Evolutionary conservation across 2,329 filamentous ascomycete genomes (phyloP), one percentile per base, ranked within the genome.

Genomic region (Malbranchea zuffiana): DNA sequence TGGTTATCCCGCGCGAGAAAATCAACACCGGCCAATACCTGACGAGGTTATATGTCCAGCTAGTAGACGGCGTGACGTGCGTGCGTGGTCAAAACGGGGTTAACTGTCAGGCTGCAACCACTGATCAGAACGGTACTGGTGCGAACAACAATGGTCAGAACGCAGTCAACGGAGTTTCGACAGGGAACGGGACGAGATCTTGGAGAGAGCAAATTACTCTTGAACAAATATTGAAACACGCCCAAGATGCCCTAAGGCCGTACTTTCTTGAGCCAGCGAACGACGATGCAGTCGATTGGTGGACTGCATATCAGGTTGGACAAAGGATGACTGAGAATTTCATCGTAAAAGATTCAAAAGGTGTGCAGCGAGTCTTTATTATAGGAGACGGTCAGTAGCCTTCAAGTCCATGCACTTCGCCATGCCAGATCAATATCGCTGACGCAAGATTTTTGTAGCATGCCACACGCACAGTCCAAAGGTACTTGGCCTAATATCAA

Each of bases 381-480:
- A 79, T 76, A 8, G 80, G 80, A 25, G 80, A 86, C 57, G 59
- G 57, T 61, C 48, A 32, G 53, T 47, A 12, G 11, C 5, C 3
- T 13, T 5, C 15, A 7, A 8, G n/a, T n/a, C n/a, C n/a, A n/a
- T n/a, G n/a, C n/a, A n/a, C n/a, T n/a, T n/a, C n/a, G n/a, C n/a
- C n/a, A 8, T 26, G 5, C 3, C 11, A 3, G 17, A 8, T 4
- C 28, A 21, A 6, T 33, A 17, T 6, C 6, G 11, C 7, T 33
- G n/a, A 6, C 25, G 12, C n/a, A 28, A 7, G 15, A 29, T 39
- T 17, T 33, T 13, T 15, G n/a, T 23, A 59, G 78, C 80, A 11
- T 82, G 78, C 47, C 81, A 86, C 56, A 84, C 80, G 1, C 81
- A 84, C 50, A 82, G 78, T 46, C 80, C 80, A 21, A 83, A 83